phyloP scores from a whole-genome alignment of 192 early-diverging fungal genomes.

The Neocallimastix lanati region DNA sequence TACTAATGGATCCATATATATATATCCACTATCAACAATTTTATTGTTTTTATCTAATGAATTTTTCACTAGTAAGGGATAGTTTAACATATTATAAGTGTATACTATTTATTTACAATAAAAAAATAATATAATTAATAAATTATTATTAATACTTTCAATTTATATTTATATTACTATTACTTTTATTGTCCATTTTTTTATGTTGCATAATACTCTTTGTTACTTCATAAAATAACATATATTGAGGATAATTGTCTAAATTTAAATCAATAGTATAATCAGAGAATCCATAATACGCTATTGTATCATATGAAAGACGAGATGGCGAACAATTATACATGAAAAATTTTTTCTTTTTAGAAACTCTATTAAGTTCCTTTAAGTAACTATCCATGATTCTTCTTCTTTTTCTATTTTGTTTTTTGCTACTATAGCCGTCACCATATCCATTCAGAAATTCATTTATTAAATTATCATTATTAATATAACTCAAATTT shows the following conservation, averaged over 20 bases:
- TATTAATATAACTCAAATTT: no score
- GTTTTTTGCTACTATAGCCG: not conserved
- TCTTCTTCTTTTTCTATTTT: not conserved
- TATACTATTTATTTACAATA: no score
- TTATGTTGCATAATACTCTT: not conserved
- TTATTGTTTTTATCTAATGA: not conserved
- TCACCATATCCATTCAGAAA: not conserved
- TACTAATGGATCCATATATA: not conserved
- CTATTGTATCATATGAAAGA: not conserved
- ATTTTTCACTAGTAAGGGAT: not conserved
- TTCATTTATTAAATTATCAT: not conserved
- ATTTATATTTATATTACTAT: not conserved
- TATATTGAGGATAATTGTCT: not conserved
- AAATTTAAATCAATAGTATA: not conserved
- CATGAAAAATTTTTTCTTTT: not conserved
- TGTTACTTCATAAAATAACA: not conserved
- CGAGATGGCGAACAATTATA: not conserved
- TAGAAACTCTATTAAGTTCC: not conserved
- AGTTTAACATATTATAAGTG: not conserved
- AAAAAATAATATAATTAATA: not conserved
- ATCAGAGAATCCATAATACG: not conserved
- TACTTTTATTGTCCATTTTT: not conserved
- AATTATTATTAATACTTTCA: not conserved
- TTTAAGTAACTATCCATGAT: not conserved
- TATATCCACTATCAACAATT: not conserved